These are phyloP conservation scores for Lepidium didymum DNA, from an alignment of 345 rosid genomes.

Conservation along the genomic window DNA sequence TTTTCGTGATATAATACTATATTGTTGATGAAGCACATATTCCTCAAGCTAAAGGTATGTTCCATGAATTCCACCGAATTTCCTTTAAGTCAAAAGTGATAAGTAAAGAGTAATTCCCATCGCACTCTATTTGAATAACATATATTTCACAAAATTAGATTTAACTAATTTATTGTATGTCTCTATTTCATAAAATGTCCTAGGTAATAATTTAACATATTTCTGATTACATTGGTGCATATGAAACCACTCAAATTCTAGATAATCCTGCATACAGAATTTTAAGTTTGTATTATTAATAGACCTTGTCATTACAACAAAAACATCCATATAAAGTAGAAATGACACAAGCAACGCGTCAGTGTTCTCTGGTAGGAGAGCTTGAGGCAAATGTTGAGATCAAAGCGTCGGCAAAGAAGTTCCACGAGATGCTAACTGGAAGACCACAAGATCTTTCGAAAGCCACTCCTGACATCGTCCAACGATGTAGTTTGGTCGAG, in stretches of 20 bases:
- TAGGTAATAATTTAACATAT: background rate
- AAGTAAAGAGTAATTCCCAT: background rate
- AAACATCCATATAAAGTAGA: background rate
- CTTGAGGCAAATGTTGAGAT: slow-evolving; percentile 12
- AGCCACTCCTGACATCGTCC: slow-evolving; percentile 21
- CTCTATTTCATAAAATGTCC: too few relatives aligned
- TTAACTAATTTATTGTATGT: background rate
- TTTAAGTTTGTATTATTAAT: too few relatives aligned
- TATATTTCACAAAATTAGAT: background rate
- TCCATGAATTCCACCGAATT: background rate
- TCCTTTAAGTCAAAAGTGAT: background rate
- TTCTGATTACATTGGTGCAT: background rate
- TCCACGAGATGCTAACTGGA: slow-evolving; percentile 22
- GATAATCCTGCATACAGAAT: too few relatives aligned
- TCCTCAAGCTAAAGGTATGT: background rate
- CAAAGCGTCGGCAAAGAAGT: slow-evolving; percentile 15
- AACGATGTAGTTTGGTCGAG: slow-evolving; percentile 22
- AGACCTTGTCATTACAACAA: background rate
- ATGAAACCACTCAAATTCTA: background rate
- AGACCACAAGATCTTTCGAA: slow-evolving; percentile 31
- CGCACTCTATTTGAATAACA: background rate
- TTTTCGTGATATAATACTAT: too few relatives aligned
- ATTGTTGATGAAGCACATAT: too few relatives aligned
- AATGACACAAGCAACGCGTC: background rate
- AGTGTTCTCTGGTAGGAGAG: slow-evolving; percentile 4